Conservation (phyloP, 768 basidiomycete species). For the Hebeloma cylindrosporum region DNA sequence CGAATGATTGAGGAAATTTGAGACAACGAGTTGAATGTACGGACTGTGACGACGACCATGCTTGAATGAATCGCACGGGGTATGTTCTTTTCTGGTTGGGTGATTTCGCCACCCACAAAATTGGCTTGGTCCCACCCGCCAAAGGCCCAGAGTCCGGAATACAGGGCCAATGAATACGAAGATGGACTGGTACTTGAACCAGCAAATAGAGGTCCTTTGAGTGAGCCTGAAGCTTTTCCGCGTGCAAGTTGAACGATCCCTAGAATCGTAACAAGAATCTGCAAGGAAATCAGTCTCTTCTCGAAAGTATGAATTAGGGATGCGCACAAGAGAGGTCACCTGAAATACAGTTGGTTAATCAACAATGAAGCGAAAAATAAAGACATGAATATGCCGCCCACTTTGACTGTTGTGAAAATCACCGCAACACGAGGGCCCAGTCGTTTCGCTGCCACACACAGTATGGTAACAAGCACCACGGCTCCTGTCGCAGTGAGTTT, state of each 20-base stretch:
- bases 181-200: slow-evolving; percentile 78
- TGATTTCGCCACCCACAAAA: slow-evolving; percentile 89
- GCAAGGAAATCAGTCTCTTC: slow-evolving; percentile 1
- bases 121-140: slow-evolving; percentile 96
- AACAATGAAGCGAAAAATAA: slow-evolving; percentile 5
- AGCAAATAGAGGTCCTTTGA: slow-evolving; percentile 67
- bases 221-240: slow-evolving; percentile 67
- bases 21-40: slow-evolving; percentile 22
- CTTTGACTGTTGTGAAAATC: slow-evolving; percentile 88
- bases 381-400: slow-evolving; percentile 26
- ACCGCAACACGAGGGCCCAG: slow-evolving; percentile 81
- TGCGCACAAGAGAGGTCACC: slow-evolving; percentile 65
- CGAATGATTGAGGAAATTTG: slow-evolving; percentile 4
- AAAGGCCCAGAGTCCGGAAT: slow-evolving; percentile 94
- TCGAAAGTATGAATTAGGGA: neutral
- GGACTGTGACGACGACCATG: slow-evolving; percentile 77
- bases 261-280: slow-evolving; percentile 73
- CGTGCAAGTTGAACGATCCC: slow-evolving; percentile 76
- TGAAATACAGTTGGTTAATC: slow-evolving; percentile 24
- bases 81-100: slow-evolving; percentile 79
- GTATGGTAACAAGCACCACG: slow-evolving; percentile 65
- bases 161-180: slow-evolving; percentile 88
- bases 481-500: slow-evolving; percentile 81
- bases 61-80: slow-evolving; percentile 89
- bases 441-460: slow-evolving; percentile 78